These are phyloP conservation scores for Sclerotiophoma versabilis DNA, from an alignment of 2,329 filamentous ascomycete species.

Conservation along the genomic window DNA sequence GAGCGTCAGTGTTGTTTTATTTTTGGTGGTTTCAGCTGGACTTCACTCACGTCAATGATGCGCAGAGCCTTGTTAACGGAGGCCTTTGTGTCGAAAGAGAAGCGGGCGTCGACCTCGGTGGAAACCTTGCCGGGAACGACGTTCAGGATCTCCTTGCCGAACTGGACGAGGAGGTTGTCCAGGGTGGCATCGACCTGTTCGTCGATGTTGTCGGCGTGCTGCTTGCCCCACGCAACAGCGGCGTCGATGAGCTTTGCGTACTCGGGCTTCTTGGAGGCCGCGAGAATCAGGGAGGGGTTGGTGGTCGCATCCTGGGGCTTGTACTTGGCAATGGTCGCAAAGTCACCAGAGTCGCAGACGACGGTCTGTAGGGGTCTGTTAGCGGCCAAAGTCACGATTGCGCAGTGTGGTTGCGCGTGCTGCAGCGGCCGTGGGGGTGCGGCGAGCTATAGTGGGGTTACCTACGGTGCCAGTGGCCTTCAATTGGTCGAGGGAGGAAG, in stretches of 20 bases:
- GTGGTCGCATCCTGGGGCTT: slow-evolving; percentile 99
- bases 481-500: slow-evolving; percentile 92
- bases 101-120: slow-evolving; percentile 94
- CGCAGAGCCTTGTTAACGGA: slow-evolving; percentile 95
- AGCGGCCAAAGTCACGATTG: slow-evolving; percentile 7
- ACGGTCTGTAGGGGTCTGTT: slow-evolving; percentile 70
- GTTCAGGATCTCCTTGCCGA: slow-evolving; percentile 95
- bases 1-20: slow-evolving; percentile 24
- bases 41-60: slow-evolving; percentile 84
- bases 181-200: slow-evolving; percentile 88
- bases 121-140: slow-evolving; percentile 99
- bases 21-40: neutral
- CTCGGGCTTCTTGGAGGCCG: slow-evolving; percentile 96
- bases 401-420: neutral
- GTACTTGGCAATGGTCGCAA: slow-evolving; percentile 94
- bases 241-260: slow-evolving; percentile 91
- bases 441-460: slow-evolving; percentile 46
- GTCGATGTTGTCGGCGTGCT: slow-evolving; percentile 70
- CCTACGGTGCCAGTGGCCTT: slow-evolving; percentile 96
- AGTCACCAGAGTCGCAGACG: slow-evolving; percentile 92
- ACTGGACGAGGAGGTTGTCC: slow-evolving; percentile 94
- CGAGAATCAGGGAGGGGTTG: slow-evolving; percentile 98
- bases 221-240: slow-evolving; percentile 86
- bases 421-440: slow-evolving; percentile 14
- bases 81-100: slow-evolving; percentile 93